phyloP scores from a whole-genome alignment of 768 basidiomycete species.

The Phanerochaete sordida region DNA sequence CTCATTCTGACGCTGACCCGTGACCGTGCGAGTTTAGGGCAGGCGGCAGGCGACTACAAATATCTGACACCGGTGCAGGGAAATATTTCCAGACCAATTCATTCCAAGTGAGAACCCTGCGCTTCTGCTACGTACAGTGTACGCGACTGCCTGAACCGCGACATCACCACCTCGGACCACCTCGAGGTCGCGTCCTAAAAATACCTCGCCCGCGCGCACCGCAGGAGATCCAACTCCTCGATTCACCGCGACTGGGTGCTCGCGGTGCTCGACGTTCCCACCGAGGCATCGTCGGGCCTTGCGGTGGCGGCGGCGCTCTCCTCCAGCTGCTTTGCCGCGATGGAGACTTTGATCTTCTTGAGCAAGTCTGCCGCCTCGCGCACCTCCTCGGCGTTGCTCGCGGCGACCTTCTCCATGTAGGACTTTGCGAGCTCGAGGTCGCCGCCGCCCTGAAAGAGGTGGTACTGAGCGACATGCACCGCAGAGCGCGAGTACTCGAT shows the following conservation, averaged over 20 bases:
- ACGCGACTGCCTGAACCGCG: neutral
- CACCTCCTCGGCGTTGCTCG: slow-evolving; percentile 82
- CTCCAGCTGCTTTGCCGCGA: slow-evolving; percentile 10
- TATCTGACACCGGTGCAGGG: too few species aligned
- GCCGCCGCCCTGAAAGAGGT: slow-evolving; percentile 58
- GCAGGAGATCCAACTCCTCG: neutral
- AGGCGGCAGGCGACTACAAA: slow-evolving; percentile 3
- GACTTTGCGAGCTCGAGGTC: slow-evolving; percentile 69
- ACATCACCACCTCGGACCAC: neutral
- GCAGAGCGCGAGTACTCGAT: slow-evolving; percentile 83
- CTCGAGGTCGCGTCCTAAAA: neutral
- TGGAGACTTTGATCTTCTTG: slow-evolving; percentile 35
- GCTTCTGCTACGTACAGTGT: neutral
- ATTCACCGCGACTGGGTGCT: neutral
- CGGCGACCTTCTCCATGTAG: slow-evolving; percentile 69
- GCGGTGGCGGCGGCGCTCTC: neutral
- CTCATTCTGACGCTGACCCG: slow-evolving; percentile 24
- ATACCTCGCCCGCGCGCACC: neutral
- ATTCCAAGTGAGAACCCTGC: too few species aligned
- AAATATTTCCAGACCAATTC: too few species aligned
- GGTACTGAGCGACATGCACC: slow-evolving; percentile 78
- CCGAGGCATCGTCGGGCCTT: neutral
- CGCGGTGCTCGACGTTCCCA: neutral
- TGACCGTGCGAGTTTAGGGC: slow-evolving; percentile 24
- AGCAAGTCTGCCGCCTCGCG: slow-evolving; percentile 68